Evolutionary conservation across 208 protist species (phyloP).

Genomic region (Crithidia brevicula): DNA sequence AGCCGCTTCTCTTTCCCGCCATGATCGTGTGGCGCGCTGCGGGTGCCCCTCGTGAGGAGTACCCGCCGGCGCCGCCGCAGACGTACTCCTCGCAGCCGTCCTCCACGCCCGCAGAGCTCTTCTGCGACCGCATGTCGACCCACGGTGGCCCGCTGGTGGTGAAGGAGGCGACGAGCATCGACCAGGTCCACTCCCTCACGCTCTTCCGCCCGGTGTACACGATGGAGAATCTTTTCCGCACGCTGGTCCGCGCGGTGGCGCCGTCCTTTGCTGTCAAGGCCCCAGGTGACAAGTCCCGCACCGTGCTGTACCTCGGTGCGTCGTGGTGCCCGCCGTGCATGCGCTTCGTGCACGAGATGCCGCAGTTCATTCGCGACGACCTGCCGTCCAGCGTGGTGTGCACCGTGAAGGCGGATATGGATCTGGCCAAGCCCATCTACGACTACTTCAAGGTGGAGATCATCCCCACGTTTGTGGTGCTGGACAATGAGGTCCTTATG

Average conservation of each 20-base stretch:
- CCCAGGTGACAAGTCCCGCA: conserved; percentile 28
- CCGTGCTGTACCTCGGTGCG: conserved; percentile 78
- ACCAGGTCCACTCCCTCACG: conserved; percentile 69
- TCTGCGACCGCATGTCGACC: conserved; percentile 34
- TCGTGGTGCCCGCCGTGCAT: conserved; percentile 90
- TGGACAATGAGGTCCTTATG: conserved; percentile 73
- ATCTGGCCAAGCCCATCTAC: conserved; percentile 74
- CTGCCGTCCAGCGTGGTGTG: conserved; percentile 40
- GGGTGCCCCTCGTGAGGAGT: conserved; percentile 46
- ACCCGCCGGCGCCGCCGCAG: conserved; percentile 33
- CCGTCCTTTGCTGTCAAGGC: conserved; percentile 15
- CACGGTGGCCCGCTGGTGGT: conserved; percentile 63
- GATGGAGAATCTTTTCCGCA: conserved; percentile 57
- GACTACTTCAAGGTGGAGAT: conserved; percentile 75
- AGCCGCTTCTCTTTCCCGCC: conserved; percentile 40
- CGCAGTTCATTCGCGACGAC: conserved; percentile 53
- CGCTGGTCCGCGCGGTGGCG: conserved; percentile 31
- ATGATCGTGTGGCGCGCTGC: conserved; percentile 43
- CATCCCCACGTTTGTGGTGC: conserved; percentile 79
- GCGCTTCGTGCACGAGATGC: conserved; percentile 65
- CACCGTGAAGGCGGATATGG: conserved; percentile 81
- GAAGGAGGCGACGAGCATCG: conserved; percentile 67
- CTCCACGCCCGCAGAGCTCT: conserved; percentile 29
- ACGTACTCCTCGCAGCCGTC: conserved; percentile 35
- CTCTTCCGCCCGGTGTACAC: conserved; percentile 75